Percentiles rank a stretch among this genome's conserved stretches.
Conservation (phyloP, 2,329 filamentous ascomycete genomes). For the Penicillium frequentans region DNA sequence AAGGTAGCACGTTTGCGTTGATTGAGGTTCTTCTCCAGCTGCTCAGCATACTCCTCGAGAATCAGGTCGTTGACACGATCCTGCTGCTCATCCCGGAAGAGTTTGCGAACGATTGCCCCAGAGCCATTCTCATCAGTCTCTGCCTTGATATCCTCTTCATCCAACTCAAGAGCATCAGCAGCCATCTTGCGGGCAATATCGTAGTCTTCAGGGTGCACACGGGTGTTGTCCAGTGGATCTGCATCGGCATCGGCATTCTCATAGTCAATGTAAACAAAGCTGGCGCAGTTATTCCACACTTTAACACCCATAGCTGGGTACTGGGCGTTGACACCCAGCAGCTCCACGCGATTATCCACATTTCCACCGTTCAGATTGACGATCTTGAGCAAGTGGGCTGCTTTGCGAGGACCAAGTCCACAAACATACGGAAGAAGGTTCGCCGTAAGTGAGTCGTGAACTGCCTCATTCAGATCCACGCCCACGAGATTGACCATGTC, state of each 20-base stretch:
- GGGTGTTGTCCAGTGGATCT: slow-evolving; percentile 93
- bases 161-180: slow-evolving; percentile 90
- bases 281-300: slow-evolving; percentile 96
- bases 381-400: slow-evolving; percentile 78
- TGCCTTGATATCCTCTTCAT: slow-evolving; percentile 96
- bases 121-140: slow-evolving; percentile 88
- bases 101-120: slow-evolving; percentile 86
- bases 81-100: slow-evolving; percentile 91
- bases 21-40: slow-evolving; percentile 88
- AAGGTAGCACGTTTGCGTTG: slow-evolving; percentile 94
- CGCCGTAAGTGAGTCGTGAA: slow-evolving; percentile 76
- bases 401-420: slow-evolving; percentile 89
- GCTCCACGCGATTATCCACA: slow-evolving; percentile 79
- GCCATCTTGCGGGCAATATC: slow-evolving; percentile 98
- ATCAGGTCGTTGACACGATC: slow-evolving; percentile 96
- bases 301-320: slow-evolving; percentile 81
- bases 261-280: slow-evolving; percentile 88
- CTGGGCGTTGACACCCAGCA: slow-evolving; percentile 83
- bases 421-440: slow-evolving; percentile 89
- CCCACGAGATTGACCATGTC: slow-evolving; percentile 98
- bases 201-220: slow-evolving; percentile 97
- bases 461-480: slow-evolving; percentile 91
- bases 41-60: slow-evolving; percentile 93
- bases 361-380: slow-evolving; percentile 89
- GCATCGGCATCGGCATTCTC: slow-evolving; percentile 78